Evolutionary conservation across 1,139 yeast species (phyloP), one percentile per base, ranked within the genome.

Genomic region (Saccharomyces hybrid): DNA sequence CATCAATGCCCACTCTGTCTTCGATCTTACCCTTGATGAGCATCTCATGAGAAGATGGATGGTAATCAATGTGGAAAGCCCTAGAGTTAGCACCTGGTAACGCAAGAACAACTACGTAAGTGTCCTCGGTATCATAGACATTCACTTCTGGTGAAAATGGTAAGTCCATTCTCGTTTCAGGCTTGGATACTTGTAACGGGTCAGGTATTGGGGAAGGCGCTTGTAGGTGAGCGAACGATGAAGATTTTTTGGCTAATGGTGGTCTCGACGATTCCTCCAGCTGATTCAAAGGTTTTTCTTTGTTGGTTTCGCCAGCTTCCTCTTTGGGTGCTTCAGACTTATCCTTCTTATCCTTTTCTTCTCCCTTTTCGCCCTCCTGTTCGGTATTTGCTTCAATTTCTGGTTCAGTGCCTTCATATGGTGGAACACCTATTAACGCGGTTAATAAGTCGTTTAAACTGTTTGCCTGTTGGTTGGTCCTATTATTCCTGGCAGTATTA

Each of bases 91-190:
- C 82, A 49, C 86, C 86, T 5, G 85, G 81, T 14, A 81, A 68
- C 4, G 83, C 76, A 7, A 79, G 66, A 2, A 76, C 76, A 13
- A 80, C 74, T 16, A 73, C 62, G 59, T 78, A 81, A 16, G 72
- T 67, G 8, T 71, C 71, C 4, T 73, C 72, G 46, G 73, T 70
- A 55, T 80, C 82, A 59, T 79, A 80, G 16, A 81, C 75, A 59
- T 81, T 82, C 7, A 80, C 70, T 52, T 79, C 77, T n/a, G 85
- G 84, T 5, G 83, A 74, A 55, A 78, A 78, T 58, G 81, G 81
- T 48, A 74, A 56, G 19, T 70, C 69, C 29, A 72, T 61, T 48
- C 73, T 65, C n/a, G 71, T 69, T 44, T 77, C 78, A 6, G 80
- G 79, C 51, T 75, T 74, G 7, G 81, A 77, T 11, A 78, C 73